These are phyloP conservation scores for Fusarium neocosmosporiellum DNA, from an alignment of 2,329 filamentous ascomycete genomes.

Conservation along the genomic window DNA sequence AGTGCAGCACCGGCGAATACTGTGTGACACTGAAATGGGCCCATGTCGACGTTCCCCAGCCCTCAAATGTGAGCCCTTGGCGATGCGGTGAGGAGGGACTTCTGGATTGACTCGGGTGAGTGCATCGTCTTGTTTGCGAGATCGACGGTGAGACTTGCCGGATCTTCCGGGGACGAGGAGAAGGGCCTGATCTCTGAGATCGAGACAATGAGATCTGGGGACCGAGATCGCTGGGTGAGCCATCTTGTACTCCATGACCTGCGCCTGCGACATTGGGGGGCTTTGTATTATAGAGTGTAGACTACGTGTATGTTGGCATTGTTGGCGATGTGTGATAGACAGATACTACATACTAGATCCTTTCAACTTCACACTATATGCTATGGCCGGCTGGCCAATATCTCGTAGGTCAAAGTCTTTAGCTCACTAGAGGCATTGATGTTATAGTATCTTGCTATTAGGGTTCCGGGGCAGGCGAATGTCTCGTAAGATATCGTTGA, in stretches of 20 bases:
- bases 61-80: background rate
- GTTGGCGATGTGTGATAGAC: background rate
- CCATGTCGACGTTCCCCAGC: background rate
- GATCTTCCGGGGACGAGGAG: slow-evolving; percentile 31
- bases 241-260: slow-evolving; percentile 10
- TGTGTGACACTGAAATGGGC: slow-evolving; percentile 24
- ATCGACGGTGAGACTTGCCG: slow-evolving; percentile 30
- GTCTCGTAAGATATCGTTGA: background rate
- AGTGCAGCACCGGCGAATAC: slow-evolving; percentile 15
- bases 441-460: background rate
- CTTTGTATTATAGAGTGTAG: slow-evolving; percentile 19
- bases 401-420: background rate
- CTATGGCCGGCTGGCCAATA: background rate
- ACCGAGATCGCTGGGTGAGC: background rate
- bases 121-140: slow-evolving; percentile 23
- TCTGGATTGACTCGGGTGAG: slow-evolving; percentile 16
- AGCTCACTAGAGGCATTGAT: background rate
- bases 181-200: slow-evolving; percentile 25
- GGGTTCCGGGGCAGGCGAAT: background rate
- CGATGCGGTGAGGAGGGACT: slow-evolving; percentile 34
- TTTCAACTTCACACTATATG: background rate
- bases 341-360: background rate
- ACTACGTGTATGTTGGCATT: background rate
- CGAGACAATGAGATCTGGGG: background rate
- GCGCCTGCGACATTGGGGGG: background rate